Conservation (phyloP, 2,329 filamentous ascomycete species). For the Xylariales sp. region DNA sequence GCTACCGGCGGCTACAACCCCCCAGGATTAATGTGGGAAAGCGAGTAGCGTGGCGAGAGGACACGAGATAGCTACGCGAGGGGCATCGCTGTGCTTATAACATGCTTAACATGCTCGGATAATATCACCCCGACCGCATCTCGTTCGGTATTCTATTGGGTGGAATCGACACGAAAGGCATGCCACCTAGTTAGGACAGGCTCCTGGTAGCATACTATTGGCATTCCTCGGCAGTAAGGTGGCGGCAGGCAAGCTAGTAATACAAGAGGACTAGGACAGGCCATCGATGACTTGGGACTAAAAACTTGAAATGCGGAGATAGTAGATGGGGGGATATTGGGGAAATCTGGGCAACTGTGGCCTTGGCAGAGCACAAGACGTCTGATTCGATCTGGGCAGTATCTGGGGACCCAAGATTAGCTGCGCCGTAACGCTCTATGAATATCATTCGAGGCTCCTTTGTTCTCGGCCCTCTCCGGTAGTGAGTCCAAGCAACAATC, state of each 20-base stretch:
- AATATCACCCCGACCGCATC: conserved; percentile 21
- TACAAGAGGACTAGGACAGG: conserved; percentile 5
- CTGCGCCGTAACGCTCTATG: conserved; percentile 1
- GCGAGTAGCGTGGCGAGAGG: background rate
- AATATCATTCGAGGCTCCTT: conserved; percentile 4
- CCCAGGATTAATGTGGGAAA: background rate
- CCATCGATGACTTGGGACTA: conserved; percentile 21
- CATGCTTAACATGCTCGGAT: conserved; percentile 26
- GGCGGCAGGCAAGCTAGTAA: background rate
- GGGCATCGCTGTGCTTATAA: conserved; percentile 27
- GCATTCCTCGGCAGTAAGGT: conserved; percentile 6
- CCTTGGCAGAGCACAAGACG: conserved; percentile 2
- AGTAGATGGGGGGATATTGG: conserved; percentile 22
- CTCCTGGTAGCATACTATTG: conserved; percentile 5
- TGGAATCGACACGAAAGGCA: conserved; percentile 9
- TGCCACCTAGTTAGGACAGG: conserved; percentile 3
- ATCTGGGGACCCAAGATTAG: background rate
- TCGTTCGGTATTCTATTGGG: conserved; percentile 6
- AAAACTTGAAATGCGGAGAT: conserved; percentile 25
- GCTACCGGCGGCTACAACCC: background rate
- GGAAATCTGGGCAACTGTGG: conserved; percentile 23
- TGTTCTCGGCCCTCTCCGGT: background rate
- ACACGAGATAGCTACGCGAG: conserved; percentile 16
- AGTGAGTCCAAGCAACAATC: background rate
- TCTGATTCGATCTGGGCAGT: background rate